Conservation (phyloP, 768 basidiomycete species). For the Xerocomellus dryophilus region DNA sequence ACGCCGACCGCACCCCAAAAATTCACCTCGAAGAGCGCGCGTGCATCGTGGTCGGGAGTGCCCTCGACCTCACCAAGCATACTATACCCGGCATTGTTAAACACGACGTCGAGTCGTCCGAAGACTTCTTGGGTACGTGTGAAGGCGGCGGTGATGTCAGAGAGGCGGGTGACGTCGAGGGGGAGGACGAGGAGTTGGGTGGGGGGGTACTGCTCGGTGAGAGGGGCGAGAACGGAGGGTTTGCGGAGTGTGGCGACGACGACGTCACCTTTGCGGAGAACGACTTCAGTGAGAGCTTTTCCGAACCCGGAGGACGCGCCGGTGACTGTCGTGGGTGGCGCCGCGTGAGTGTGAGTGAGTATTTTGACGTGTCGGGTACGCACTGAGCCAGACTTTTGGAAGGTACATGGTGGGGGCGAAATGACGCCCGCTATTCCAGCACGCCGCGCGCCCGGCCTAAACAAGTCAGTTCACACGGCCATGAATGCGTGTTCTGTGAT, state of each 20-base stretch:
- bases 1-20: constrained; percentile 22
- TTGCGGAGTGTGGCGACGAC: constrained; percentile 43
- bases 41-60: constrained; percentile 29
- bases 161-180: constrained; percentile 37
- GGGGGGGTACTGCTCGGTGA: constrained; percentile 21
- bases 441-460: no score
- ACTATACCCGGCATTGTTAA: constrained; percentile 39
- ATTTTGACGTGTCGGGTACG: background rate
- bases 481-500: no score
- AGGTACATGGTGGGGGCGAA: background rate
- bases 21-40: constrained; percentile 34
- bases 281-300: constrained; percentile 28
- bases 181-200: constrained; percentile 34
- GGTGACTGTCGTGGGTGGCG: constrained; percentile 7
- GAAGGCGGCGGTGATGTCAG: constrained; percentile 37
- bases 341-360: background rate
- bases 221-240: constrained; percentile 30
- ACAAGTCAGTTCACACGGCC: no score
- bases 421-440: no score
- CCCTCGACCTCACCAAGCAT: constrained; percentile 35
- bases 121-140: constrained; percentile 30
- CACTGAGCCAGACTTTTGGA: constrained; percentile 14
- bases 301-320: constrained; percentile 41
- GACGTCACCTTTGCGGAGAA: constrained; percentile 35
- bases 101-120: constrained; percentile 42